Conservation (phyloP, 768 basidiomycete species). For the Agaricus blazei region DNA sequence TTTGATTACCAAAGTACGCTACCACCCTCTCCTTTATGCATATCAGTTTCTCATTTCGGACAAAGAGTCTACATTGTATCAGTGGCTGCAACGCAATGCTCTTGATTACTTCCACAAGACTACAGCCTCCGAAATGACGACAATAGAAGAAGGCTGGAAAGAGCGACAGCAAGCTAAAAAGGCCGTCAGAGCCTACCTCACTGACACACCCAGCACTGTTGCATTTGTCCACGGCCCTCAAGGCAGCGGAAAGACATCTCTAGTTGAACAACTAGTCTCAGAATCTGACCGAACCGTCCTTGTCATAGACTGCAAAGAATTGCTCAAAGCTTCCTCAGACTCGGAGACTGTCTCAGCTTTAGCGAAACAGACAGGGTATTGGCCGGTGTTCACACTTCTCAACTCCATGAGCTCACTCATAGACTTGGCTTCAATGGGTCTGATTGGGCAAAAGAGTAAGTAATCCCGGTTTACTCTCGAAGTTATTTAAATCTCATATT, state of each 20-base stretch:
- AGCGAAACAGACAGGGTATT: slow-evolving; percentile 83
- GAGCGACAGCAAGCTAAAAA: slow-evolving; percentile 77
- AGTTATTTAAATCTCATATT: background rate
- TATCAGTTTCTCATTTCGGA: background rate
- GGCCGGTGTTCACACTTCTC: slow-evolving; percentile 83
- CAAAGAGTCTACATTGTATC: slow-evolving; percentile 64
- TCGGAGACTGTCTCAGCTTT: slow-evolving; percentile 59
- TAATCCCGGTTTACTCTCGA: background rate
- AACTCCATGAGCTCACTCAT: slow-evolving; percentile 78
- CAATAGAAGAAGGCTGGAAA: slow-evolving; percentile 62
- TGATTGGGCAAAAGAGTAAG: slow-evolving; percentile 93
- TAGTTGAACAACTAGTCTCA: slow-evolving; percentile 50
- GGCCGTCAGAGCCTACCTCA: slow-evolving; percentile 64
- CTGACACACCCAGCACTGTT: slow-evolving; percentile 71
- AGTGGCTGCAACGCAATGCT: slow-evolving; percentile 68
- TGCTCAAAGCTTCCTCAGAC: slow-evolving; percentile 69
- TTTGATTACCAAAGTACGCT: slow-evolving; percentile 70
- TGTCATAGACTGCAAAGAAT: slow-evolving; percentile 77
- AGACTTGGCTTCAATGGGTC: slow-evolving; percentile 86
- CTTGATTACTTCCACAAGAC: slow-evolving; percentile 32
- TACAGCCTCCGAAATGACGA: slow-evolving; percentile 13
- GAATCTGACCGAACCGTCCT: slow-evolving; percentile 56
- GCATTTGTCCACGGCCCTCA: slow-evolving; percentile 80
- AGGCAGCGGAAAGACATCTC: slow-evolving; percentile 70
- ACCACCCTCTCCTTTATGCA: background rate